Conservation (phyloP, 140 eudicot species). For the Artemisia princeps region DNA sequence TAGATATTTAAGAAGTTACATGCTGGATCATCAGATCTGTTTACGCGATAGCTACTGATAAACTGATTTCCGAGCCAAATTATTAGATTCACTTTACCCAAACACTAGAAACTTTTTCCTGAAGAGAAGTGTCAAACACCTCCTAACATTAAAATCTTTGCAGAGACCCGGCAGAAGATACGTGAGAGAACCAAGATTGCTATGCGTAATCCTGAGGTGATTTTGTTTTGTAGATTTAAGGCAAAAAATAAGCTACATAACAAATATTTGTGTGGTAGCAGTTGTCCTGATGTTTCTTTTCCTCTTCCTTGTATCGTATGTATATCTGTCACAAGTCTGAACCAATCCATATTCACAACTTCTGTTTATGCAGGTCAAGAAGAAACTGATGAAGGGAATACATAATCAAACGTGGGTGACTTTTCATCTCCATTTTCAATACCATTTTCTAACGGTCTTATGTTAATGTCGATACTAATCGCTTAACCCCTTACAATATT, state of each 20-base stretch:
- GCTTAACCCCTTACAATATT: background rate
- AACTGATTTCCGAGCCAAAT: no score
- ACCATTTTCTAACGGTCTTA: background rate
- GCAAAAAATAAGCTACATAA: background rate
- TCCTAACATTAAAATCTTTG: conserved; percentile 20
- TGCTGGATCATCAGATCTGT: no score
- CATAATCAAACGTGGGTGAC: conserved; percentile 71
- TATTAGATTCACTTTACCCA: no score
- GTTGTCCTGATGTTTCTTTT: background rate
- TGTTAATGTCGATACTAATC: background rate
- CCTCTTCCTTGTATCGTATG: background rate
- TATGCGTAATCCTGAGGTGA: conserved; percentile 91
- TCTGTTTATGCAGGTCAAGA: conserved; percentile 47
- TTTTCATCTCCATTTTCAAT: background rate
- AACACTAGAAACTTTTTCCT: background rate
- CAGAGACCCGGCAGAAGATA: conserved; percentile 68
- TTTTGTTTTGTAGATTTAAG: background rate
- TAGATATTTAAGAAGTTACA: no score
- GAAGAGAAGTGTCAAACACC: background rate
- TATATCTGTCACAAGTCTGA: conserved; percentile 4
- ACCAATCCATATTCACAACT: conserved; percentile 5
- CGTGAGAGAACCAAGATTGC: conserved; percentile 82
- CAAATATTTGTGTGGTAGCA: background rate
- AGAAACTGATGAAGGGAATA: conserved; percentile 58
- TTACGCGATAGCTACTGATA: no score